These are phyloP conservation scores for Raphanus sativus DNA, from an alignment of 345 rosid genomes.

Conservation along the genomic window DNA sequence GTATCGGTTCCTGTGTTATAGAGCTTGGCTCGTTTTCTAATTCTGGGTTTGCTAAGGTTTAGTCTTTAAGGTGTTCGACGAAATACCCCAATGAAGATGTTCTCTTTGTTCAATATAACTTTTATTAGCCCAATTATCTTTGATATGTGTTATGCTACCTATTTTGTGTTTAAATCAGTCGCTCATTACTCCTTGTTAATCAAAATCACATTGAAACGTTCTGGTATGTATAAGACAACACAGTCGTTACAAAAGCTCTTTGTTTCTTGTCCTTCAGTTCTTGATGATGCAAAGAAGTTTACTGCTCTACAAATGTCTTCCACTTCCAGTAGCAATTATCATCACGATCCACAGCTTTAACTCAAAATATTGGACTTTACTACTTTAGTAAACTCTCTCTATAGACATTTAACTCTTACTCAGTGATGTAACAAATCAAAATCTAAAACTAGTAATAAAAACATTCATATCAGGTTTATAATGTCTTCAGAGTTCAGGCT, in stretches of 20 bases:
- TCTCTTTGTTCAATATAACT: not conserved
- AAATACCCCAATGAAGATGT: not conserved
- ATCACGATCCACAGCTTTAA: not conserved
- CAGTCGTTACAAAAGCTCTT: too few relatives aligned
- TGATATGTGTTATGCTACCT: too few relatives aligned
- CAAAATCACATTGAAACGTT: too few relatives aligned
- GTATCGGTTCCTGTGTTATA: not conserved
- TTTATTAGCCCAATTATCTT: not conserved
- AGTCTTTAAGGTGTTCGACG: slow-evolving; percentile 19
- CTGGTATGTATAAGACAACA: too few relatives aligned
- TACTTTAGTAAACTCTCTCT: not conserved
- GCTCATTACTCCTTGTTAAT: not conserved
- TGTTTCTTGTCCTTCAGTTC: not conserved
- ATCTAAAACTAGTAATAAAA: not conserved
- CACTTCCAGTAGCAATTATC: not conserved
- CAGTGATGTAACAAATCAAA: not conserved
- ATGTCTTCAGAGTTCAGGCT: not conserved
- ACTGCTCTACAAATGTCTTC: slow-evolving; percentile 28
- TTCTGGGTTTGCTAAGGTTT: not conserved
- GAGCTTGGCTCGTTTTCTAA: not conserved
- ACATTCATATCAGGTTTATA: not conserved
- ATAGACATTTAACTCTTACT: slow-evolving; percentile 5
- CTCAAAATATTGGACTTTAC: not conserved
- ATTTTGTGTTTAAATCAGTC: not conserved
- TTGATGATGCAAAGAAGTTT: slow-evolving; percentile 27